Evolutionary conservation across 2,329 filamentous ascomycete species (phyloP).

Genomic region (Mariannaea elegans): DNA sequence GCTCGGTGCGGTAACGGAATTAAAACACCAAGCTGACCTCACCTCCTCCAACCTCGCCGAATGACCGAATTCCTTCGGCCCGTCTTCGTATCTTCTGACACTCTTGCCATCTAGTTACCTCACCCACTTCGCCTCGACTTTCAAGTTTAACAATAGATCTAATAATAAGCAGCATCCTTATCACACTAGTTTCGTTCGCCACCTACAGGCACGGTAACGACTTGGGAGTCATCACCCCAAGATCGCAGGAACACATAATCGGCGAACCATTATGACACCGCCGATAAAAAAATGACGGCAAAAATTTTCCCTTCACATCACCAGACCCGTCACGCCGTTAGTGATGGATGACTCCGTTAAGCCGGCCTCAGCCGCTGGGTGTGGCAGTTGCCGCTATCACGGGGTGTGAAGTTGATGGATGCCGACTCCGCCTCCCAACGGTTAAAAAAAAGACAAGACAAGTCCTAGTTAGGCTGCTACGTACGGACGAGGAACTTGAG

Average conservation of each 20-base stretch:
- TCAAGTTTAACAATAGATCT: no score
- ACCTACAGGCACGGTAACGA: no score
- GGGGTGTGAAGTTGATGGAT: conserved; percentile 8
- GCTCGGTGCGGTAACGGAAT: no score
- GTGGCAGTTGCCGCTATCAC: conserved; percentile 12
- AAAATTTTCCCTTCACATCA: background rate
- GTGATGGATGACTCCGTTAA: conserved; percentile 1
- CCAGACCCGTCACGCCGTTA: background rate
- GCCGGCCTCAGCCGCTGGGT: conserved; percentile 9
- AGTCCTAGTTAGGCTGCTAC: background rate
- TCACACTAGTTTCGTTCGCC: no score
- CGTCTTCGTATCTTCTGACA: no score
- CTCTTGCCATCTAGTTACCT: no score
- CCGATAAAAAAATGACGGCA: background rate
- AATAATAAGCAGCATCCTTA: no score
- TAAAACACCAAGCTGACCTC: no score
- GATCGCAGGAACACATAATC: background rate
- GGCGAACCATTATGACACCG: background rate
- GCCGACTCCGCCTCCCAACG: background rate
- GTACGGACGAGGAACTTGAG: background rate
- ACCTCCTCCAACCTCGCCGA: no score
- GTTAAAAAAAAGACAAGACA: background rate
- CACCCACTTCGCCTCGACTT: no score
- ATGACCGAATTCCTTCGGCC: no score
- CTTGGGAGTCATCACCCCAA: no score